Percentiles rank a stretch among this genome's conserved stretches.
phyloP scores from a whole-genome alignment of 2,329 filamentous ascomycete species.

The Beauveria sp. region DNA sequence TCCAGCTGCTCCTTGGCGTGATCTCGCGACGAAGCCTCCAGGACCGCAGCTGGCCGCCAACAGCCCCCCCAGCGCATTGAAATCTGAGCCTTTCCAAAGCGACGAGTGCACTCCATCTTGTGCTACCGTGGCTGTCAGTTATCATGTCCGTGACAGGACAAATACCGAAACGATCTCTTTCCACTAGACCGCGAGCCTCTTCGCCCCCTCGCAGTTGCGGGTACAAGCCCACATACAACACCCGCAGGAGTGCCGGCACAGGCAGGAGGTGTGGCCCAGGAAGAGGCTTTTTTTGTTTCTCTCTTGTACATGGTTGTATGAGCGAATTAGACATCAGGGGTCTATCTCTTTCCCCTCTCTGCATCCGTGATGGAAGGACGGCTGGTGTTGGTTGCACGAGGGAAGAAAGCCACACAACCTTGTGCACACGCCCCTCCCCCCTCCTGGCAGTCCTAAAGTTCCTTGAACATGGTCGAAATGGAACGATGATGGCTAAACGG shows the following conservation, averaged over 20 bases:
- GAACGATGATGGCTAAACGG: background rate
- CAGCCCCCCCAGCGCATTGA: background rate
- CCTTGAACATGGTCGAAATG: background rate
- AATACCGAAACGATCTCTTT: slow-evolving; percentile 6
- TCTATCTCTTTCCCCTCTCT: background rate
- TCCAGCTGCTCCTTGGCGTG: background rate
- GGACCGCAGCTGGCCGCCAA: background rate
- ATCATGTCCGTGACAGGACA: background rate
- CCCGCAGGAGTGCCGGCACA: background rate
- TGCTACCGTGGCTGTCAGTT: slow-evolving; percentile 1
- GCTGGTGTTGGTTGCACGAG: slow-evolving; percentile 6
- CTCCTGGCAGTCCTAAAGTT: background rate
- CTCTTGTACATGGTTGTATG: background rate
- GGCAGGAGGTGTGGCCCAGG: background rate
- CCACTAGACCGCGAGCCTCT: background rate
- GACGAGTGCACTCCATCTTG: background rate
- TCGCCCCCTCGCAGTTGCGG: slow-evolving; percentile 1
- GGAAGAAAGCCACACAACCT: background rate
- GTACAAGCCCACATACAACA: background rate
- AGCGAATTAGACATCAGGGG: background rate
- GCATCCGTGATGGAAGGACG: background rate
- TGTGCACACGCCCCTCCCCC: slow-evolving; percentile 5
- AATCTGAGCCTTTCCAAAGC: background rate
- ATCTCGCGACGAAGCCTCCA: background rate
- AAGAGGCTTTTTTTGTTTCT: background rate